A percentile compares a stretch with the other conserved stretches of the same genome.
Evolutionary conservation across 2,329 filamentous ascomycete species (phyloP).

Genomic region (Pestalotiopsis sp.): DNA sequence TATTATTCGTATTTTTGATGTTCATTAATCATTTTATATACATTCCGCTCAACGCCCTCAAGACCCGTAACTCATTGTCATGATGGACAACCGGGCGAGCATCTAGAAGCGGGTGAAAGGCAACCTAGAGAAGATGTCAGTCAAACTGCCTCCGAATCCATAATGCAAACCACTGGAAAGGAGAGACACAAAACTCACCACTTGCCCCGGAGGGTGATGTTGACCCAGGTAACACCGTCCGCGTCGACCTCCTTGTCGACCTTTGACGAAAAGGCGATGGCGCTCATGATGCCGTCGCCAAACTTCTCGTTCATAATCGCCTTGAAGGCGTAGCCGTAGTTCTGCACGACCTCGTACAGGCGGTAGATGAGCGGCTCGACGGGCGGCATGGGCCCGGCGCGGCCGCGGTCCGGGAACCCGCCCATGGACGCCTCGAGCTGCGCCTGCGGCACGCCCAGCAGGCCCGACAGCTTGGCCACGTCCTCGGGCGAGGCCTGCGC

Average conservation of each 20-base stretch:
- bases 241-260: slow-evolving; percentile 93
- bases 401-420: slow-evolving; percentile 80
- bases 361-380: slow-evolving; percentile 87
- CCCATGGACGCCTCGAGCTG: slow-evolving; percentile 64
- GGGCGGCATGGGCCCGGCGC: slow-evolving; percentile 79
- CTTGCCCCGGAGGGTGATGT: slow-evolving; percentile 34
- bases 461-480: slow-evolving; percentile 61
- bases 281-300: slow-evolving; percentile 94
- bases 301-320: slow-evolving; percentile 95
- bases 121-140: slow-evolving; percentile 21
- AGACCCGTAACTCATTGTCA: background rate
- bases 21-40: background rate
- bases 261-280: slow-evolving; percentile 86
- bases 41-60: background rate
- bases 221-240: slow-evolving; percentile 63
- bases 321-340: slow-evolving; percentile 96
- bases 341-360: slow-evolving; percentile 92
- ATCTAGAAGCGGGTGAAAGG: slow-evolving; percentile 32
- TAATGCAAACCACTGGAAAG: background rate
- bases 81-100: background rate
- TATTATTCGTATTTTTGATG: background rate
- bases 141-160: background rate
- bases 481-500: slow-evolving; percentile 74
- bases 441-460: slow-evolving; percentile 63
- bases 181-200: slow-evolving; percentile 26